Percentiles rank a stretch among this genome's conserved stretches.
Evolutionary conservation across 208 protist species (phyloP).

Genomic region (Herpetomonas tarakana): DNA sequence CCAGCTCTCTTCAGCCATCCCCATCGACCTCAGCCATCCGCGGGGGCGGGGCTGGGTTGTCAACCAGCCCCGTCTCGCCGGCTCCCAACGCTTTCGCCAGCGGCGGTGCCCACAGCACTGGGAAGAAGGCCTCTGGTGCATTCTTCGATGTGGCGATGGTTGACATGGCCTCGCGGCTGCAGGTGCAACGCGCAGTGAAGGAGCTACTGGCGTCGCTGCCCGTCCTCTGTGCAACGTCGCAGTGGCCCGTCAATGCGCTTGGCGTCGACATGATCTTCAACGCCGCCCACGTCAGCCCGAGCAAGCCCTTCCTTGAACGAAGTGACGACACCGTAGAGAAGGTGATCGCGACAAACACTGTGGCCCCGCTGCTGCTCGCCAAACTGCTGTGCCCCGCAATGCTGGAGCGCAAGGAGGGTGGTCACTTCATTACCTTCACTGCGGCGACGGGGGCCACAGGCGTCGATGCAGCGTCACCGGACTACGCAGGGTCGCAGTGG

Average conservation of each 20-base stretch:
- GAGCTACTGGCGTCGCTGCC: constrained; percentile 17
- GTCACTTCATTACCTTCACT: constrained; percentile 32
- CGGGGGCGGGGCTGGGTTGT: no score
- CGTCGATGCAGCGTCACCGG: constrained; percentile 14
- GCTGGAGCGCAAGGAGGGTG: constrained; percentile 20
- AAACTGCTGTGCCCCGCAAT: constrained; percentile 29
- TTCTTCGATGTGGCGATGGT: constrained; percentile 13
- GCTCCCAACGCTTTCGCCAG: no score
- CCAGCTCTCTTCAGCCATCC: no score
- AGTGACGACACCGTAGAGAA: constrained; percentile 45
- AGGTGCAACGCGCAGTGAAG: constrained; percentile 41
- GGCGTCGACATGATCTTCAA: constrained; percentile 46
- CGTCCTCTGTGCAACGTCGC: neutral
- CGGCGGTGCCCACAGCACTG: neutral
- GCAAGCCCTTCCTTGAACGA: constrained; percentile 33
- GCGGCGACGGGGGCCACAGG: constrained; percentile 6
- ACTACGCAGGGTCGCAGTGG: constrained; percentile 46
- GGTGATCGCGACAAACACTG: constrained; percentile 32
- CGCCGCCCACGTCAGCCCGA: constrained; percentile 24
- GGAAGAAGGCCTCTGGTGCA: constrained; percentile 1
- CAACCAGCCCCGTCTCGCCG: neutral
- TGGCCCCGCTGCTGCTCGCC: constrained; percentile 28
- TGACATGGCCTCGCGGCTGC: constrained; percentile 40
- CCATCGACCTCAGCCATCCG: no score
- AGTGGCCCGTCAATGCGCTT: neutral